Base-by-base conservation (phyloP, 2,329 filamentous ascomycete genomes). In the Emmonsiellopsis sp. region DNA sequence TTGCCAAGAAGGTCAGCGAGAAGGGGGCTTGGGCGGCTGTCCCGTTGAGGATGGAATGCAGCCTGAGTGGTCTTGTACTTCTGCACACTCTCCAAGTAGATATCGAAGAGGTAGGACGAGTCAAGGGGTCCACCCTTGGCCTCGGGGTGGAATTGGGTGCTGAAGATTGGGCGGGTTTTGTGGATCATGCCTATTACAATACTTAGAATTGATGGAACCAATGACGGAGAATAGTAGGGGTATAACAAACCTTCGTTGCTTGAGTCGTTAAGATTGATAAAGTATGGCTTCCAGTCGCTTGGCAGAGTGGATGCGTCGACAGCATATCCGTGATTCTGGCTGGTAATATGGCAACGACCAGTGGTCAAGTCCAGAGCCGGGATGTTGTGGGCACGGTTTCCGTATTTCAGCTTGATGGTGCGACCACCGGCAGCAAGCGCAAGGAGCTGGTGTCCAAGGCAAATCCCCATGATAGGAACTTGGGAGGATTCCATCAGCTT, bases 361-460 rank as follows among this genome's bases (percentile, higher is more conserved):
- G 92, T 97, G 57, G 88, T 95, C 70, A 96, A 79, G 70, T 97
- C 92, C 55, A 97, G 78, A 56, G 91, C 90, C 7, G 93, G 93
- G 65, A 97, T 97, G 79, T 98, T 98, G 80, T 97, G 93, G 15
- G 91, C 93, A 63, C 93, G 87, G 81, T 98, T 98, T 67, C 93
- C 93, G 73, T 96, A 98, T 82, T 97, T 97, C 74, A 98, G 83
- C 82, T 97, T 97, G 76, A 94, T 86, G 57, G 93, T 97, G 64
- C 83, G 81, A 52, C 89, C 93, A 59, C 93, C 93, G 55, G 87
- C 81, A 48, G 93, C 90, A 62, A 96, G 82, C 59, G 91, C 92
- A 55, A 98, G 80, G 51, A 98, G 84, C 79, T 98, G 93, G 75
- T 98, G 93, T 60, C 93, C 93, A 61, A 98, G 83, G 71, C 93